A percentile compares a stretch with the other conserved stretches of the same genome.
Conservation (phyloP, 495 filamentous ascomycete species). For the Penicillium cinerascens region DNA sequence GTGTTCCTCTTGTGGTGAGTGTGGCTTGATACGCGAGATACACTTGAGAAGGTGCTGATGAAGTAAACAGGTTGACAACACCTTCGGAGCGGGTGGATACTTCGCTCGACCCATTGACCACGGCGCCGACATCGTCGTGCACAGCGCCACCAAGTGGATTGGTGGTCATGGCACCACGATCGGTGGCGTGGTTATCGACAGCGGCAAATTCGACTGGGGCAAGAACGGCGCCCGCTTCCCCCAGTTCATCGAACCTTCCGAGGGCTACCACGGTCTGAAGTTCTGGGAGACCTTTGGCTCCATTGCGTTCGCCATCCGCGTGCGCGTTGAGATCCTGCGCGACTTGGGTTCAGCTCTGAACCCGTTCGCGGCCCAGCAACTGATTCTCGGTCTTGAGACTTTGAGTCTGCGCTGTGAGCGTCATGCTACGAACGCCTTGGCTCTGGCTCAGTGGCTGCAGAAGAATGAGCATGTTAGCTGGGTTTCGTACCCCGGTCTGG, state of each 20-base stretch:
- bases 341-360: constrained; percentile 84
- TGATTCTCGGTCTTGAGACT: constrained; percentile 88
- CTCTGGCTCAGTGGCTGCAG: constrained; percentile 81
- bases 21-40: not conserved
- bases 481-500: constrained; percentile 91
- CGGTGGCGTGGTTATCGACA: constrained; percentile 84
- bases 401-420: constrained; percentile 81
- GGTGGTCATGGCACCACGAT: constrained; percentile 97
- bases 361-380: constrained; percentile 93
- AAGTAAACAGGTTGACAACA: constrained; percentile 74
- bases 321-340: constrained; percentile 82
- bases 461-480: constrained; percentile 79
- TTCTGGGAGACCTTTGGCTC: constrained; percentile 96
- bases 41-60: not conserved
- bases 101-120: constrained; percentile 86
- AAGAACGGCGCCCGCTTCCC: constrained; percentile 85
- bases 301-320: constrained; percentile 77
- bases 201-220: constrained; percentile 96
- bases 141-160: constrained; percentile 98
- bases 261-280: constrained; percentile 93
- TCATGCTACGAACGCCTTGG: constrained; percentile 80
- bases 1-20: constrained; percentile 79
- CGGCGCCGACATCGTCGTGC: constrained; percentile 91
- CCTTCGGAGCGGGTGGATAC: constrained; percentile 95
- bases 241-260: constrained; percentile 85